phyloP scores from a whole-genome alignment of 2,329 filamentous ascomycete genomes.

The Lecanicillium sp. region DNA sequence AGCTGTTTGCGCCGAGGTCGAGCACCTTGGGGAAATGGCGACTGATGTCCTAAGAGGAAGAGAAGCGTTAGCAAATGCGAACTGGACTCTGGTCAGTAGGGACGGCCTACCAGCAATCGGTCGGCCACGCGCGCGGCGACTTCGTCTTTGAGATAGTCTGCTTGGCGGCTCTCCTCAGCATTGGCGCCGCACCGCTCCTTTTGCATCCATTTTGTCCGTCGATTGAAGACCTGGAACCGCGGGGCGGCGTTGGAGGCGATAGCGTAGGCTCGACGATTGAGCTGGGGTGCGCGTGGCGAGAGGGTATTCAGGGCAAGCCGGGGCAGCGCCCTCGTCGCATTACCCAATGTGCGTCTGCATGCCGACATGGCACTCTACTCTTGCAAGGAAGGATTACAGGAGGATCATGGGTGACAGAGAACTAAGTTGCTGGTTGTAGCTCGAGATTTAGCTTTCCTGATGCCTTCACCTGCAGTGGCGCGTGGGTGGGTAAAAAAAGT shows the following conservation, averaged over 20 bases:
- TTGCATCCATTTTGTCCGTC: constrained; percentile 79
- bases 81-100: not conserved
- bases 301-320: not conserved
- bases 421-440: no score
- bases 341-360: constrained; percentile 6
- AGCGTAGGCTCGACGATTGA: constrained; percentile 62
- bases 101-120: constrained; percentile 60
- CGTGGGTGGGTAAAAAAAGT: not conserved
- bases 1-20: constrained; percentile 91
- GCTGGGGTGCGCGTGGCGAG: constrained; percentile 27
- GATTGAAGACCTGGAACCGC: constrained; percentile 86
- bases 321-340: constrained; percentile 2
- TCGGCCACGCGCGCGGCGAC: constrained; percentile 80
- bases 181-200: constrained; percentile 77
- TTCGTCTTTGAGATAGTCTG: constrained; percentile 92
- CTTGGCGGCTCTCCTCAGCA: constrained; percentile 64
- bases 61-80: not conserved
- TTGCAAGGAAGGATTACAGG: not conserved
- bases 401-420: not conserved
- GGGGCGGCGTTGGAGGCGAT: constrained; percentile 71
- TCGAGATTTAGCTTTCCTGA: not conserved
- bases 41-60: constrained; percentile 69
- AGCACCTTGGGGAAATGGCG: constrained; percentile 77
- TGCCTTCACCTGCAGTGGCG: not conserved
- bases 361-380: constrained; percentile 12